Percentiles rank a stretch among this genome's conserved stretches.
These are phyloP conservation scores for Erythrophleum ivorense DNA, from an alignment of 331 rosid species.

Conservation along the genomic window DNA sequence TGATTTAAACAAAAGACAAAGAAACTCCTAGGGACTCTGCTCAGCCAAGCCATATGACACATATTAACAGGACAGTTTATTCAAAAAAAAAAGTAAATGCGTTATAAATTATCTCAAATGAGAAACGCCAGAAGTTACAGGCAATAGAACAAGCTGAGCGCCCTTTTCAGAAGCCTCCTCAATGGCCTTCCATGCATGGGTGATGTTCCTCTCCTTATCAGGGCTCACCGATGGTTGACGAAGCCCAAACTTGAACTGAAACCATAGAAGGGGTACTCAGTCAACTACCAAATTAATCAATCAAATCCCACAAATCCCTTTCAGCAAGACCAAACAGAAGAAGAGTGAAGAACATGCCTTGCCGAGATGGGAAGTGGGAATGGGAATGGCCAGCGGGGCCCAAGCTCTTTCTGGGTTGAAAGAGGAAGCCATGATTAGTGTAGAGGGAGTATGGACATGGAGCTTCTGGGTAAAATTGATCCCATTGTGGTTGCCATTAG, in stretches of 20 bases:
- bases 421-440: conserved; percentile 62
- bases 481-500: conserved; percentile 16
- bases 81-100: background rate
- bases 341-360: conserved; percentile 52
- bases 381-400: conserved; percentile 72
- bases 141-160: conserved; percentile 70
- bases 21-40: background rate
- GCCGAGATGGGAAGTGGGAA: conserved; percentile 68
- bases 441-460: conserved; percentile 38
- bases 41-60: background rate
- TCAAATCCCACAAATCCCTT: conserved; percentile 6
- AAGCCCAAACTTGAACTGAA: conserved; percentile 77
- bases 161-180: conserved; percentile 74
- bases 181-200: conserved; percentile 73
- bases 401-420: conserved; percentile 66
- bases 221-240: conserved; percentile 75
- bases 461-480: conserved; percentile 17
- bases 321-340: background rate
- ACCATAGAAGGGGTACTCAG: conserved; percentile 1
- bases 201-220: conserved; percentile 71
- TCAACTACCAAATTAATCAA: background rate
- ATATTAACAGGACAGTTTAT: too few species aligned
- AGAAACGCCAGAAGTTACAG: conserved; percentile 48
- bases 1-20: background rate
- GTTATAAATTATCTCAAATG: background rate